phyloP scores from a whole-genome alignment of 129 eudicot species.

The Artemisia argyi region DNA sequence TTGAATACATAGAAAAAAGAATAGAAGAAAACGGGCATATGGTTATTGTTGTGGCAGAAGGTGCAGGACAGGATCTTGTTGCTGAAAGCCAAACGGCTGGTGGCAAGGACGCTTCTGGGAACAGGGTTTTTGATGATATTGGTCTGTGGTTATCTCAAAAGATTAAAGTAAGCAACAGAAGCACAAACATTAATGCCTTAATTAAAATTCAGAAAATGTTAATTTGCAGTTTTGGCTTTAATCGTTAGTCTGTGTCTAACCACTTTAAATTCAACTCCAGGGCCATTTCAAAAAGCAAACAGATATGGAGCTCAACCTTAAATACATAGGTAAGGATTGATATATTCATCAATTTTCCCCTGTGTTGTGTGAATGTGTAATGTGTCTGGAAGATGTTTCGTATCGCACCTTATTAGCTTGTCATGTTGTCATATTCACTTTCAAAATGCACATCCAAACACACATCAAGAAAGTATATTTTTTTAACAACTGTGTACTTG shows the following conservation, averaged over 20 bases:
- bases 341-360: neutral
- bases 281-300: constrained; percentile 62
- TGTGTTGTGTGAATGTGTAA: too few relatives aligned
- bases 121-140: constrained; percentile 70
- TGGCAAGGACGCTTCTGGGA: constrained; percentile 74
- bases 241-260: constrained; percentile 1
- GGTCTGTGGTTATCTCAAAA: constrained; percentile 88
- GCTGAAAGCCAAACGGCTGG: constrained; percentile 40
- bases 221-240: constrained; percentile 9
- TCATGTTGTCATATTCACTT: neutral
- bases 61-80: constrained; percentile 86
- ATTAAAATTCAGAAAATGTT: neutral
- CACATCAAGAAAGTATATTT: neutral
- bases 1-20: constrained; percentile 74
- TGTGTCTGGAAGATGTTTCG: too few relatives aligned
- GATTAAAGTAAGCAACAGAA: constrained; percentile 57
- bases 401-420: too few relatives aligned
- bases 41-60: constrained; percentile 99
- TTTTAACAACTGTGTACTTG: constrained; percentile 5
- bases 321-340: constrained; percentile 71
- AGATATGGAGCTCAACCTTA: constrained; percentile 69
- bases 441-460: neutral
- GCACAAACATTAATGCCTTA: constrained; percentile 12
- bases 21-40: constrained; percentile 86
- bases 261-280: constrained; percentile 34